These are phyloP conservation scores for Podospora conica DNA, from an alignment of 495 filamentous ascomycete genomes.

Conservation along the genomic window DNA sequence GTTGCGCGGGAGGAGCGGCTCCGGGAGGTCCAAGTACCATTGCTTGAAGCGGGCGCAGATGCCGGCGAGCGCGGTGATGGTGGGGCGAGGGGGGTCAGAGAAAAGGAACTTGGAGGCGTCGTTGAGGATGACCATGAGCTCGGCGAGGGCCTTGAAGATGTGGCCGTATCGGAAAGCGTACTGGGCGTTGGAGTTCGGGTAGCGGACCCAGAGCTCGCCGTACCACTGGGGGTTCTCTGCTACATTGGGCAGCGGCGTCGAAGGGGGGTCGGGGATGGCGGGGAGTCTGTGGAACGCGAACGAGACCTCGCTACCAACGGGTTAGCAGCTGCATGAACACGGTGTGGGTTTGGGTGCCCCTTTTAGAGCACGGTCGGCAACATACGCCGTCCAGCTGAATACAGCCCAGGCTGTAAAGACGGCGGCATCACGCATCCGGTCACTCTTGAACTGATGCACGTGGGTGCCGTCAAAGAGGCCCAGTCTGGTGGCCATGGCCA, in stretches of 20 bases:
- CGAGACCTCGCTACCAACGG: not conserved
- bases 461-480: conserved; percentile 13
- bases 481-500: conserved; percentile 17
- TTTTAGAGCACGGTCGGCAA: not conserved
- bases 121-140: conserved; percentile 23
- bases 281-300: conserved; percentile 22
- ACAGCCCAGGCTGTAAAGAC: conserved; percentile 29
- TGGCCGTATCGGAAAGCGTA: conserved; percentile 16
- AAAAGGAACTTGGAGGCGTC: conserved; percentile 2
- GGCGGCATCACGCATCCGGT: conserved; percentile 11
- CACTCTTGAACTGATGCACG: conserved; percentile 1
- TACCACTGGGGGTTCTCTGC: conserved; percentile 20
- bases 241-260: conserved; percentile 22
- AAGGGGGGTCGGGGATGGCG: conserved; percentile 18
- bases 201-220: conserved; percentile 29
- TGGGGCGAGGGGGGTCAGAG: not conserved
- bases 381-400: conserved; percentile 22
- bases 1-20: not conserved
- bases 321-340: not conserved
- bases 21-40: not conserved
- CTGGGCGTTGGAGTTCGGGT: conserved; percentile 21
- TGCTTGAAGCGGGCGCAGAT: not conserved
- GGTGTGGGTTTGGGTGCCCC: no score
- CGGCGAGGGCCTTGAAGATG: conserved; percentile 20
- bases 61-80: not conserved